Conservation (phyloP, 2,329 filamentous ascomycete genomes). For the Apiospora marii region DNA sequence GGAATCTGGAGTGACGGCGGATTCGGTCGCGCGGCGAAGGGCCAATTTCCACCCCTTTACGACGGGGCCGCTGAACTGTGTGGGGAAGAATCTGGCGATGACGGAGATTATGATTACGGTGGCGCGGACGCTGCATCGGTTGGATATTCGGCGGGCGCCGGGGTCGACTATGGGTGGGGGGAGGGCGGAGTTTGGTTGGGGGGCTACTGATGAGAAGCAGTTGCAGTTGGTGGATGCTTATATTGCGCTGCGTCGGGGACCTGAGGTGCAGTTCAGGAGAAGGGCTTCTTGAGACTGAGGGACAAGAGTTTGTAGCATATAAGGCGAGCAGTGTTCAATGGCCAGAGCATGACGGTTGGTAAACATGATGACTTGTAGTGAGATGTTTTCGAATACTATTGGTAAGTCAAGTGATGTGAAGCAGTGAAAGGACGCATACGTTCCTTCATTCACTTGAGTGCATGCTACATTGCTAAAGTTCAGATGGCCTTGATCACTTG, state of each 20-base stretch:
- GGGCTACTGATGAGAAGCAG: neutral
- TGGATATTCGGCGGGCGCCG: conserved; percentile 32
- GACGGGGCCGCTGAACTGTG: conserved; percentile 31
- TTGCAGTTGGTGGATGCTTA: neutral
- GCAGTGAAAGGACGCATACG: no score
- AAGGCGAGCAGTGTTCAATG: no score
- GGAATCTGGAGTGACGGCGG: neutral
- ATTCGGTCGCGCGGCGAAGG: neutral
- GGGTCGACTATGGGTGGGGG: neutral
- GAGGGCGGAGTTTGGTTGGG: neutral
- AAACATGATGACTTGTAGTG: no score
- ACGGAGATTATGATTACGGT: conserved; percentile 35
- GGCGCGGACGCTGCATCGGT: conserved; percentile 33
- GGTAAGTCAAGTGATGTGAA: no score
- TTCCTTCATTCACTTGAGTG: no score
- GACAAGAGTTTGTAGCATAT: no score
- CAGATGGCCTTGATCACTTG: neutral
- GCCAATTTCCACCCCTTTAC: neutral
- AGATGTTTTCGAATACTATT: no score
- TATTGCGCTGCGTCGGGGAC: neutral
- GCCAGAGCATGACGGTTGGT: no score
- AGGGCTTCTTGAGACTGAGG: neutral
- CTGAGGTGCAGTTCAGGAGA: neutral
- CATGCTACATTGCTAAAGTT: no score
- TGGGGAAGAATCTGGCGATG: conserved; percentile 36